These are phyloP conservation scores for Setaria viridis DNA, from an alignment of 202 grass and related monocot species.

Conservation along the genomic window DNA sequence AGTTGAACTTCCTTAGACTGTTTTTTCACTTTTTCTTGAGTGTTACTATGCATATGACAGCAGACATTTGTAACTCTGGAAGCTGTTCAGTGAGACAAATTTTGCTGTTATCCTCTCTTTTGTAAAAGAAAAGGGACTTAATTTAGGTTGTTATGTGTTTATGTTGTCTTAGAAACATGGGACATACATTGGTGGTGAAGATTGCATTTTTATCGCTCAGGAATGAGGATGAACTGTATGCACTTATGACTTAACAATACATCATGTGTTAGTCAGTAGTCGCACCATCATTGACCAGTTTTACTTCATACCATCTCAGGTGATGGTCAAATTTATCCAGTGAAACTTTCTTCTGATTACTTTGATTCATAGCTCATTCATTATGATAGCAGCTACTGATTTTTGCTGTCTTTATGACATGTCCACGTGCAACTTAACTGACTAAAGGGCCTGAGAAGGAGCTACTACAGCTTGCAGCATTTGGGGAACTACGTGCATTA, in stretches of 20 bases:
- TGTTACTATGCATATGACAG: conserved; percentile 2
- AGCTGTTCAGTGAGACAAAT: neutral
- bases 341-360: conserved; percentile 25
- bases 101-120: conserved; percentile 6
- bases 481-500: conserved; percentile 78
- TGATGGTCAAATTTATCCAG: neutral
- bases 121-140: conserved; percentile 7
- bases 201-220: neutral
- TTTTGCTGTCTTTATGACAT: conserved; percentile 32
- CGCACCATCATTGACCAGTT: neutral
- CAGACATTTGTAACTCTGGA: conserved; percentile 6
- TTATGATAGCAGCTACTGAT: conserved; percentile 36
- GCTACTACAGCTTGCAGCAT: conserved; percentile 67
- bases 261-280: conserved; percentile 13
- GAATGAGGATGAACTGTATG: neutral
- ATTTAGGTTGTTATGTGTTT: conserved; percentile 19
- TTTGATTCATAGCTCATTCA: conserved; percentile 22
- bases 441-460: conserved; percentile 92
- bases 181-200: neutral
- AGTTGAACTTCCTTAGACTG: neutral
- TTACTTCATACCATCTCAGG: conserved; percentile 21
- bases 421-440: conserved; percentile 24
- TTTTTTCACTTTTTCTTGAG: neutral
- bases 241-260: neutral
- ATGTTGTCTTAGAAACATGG: conserved; percentile 15